phyloP scores from a whole-genome alignment of 2,329 filamentous ascomycete species.

The Rhynchosporium graminicola region DNA sequence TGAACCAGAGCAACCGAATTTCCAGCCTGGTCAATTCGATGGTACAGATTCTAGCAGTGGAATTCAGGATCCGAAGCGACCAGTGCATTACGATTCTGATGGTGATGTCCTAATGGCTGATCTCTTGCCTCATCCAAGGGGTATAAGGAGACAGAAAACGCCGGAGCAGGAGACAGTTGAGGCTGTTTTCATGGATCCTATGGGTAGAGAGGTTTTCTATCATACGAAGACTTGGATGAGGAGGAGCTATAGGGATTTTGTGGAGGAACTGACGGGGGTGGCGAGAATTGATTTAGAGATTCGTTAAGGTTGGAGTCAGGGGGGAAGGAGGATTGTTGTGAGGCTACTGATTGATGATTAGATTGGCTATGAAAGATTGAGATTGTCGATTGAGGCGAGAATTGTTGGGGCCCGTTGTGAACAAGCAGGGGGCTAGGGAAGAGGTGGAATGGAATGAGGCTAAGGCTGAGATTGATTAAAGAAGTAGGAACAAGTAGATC shows the following conservation, averaged over 20 bases:
- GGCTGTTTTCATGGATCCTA: conserved; percentile 19
- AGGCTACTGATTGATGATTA: not conserved
- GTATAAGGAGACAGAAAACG: not conserved
- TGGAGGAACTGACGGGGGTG: conserved; percentile 43
- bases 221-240: conserved; percentile 16
- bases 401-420: not conserved
- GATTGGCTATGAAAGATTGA: not conserved
- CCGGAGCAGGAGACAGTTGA: conserved; percentile 15
- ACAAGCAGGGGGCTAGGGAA: not conserved
- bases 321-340: not conserved
- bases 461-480: not conserved
- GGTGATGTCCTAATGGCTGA: conserved; percentile 36
- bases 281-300: conserved; percentile 46
- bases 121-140: conserved; percentile 12
- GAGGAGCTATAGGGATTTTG: not conserved
- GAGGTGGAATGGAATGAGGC: not conserved
- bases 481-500: not conserved
- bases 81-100: conserved; percentile 27
- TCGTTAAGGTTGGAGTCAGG: conserved; percentile 15
- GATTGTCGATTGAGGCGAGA: not conserved
- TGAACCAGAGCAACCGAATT: not conserved
- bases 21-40: conserved; percentile 31
- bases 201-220: conserved; percentile 15
- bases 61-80: not conserved
- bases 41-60: conserved; percentile 21